Conservation (phyloP, 2,329 filamentous ascomycete genomes). For the Nemania sp. region DNA sequence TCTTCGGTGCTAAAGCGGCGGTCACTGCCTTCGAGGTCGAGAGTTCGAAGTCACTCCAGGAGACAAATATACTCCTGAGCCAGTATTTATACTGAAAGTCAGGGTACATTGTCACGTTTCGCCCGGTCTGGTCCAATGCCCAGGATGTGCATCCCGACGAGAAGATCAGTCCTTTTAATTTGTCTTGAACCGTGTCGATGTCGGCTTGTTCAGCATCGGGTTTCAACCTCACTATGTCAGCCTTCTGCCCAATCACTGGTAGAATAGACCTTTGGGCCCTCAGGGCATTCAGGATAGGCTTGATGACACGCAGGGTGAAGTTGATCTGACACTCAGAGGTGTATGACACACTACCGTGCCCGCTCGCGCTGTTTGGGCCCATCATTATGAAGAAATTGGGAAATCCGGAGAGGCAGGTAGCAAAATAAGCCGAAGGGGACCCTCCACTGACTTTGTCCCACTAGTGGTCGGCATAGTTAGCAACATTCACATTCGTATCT, state of each 20-base stretch:
- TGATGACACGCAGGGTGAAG: slow-evolving; percentile 21
- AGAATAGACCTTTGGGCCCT: slow-evolving; percentile 15
- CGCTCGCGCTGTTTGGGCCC: slow-evolving; percentile 23
- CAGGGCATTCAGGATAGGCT: slow-evolving; percentile 20
- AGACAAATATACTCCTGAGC: slow-evolving; percentile 20
- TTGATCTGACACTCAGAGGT: slow-evolving; percentile 21
- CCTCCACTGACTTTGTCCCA: slow-evolving; percentile 21
- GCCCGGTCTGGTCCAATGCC: slow-evolving; percentile 13
- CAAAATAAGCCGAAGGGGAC: slow-evolving; percentile 18
- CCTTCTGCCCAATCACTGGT: slow-evolving; percentile 13
- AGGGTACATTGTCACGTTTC: slow-evolving; percentile 23
- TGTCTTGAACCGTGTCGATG: slow-evolving; percentile 10
- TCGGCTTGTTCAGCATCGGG: slow-evolving; percentile 20
- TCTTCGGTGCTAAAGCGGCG: background rate
- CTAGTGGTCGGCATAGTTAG: slow-evolving; percentile 6
- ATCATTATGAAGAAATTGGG: slow-evolving; percentile 23
- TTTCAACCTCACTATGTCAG: slow-evolving; percentile 14
- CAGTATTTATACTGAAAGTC: slow-evolving; percentile 24
- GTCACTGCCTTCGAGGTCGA: slow-evolving; percentile 9
- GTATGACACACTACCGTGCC: slow-evolving; percentile 15
- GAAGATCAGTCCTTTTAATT: slow-evolving; percentile 11
- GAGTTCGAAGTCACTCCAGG: slow-evolving; percentile 20
- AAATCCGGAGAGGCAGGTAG: slow-evolving; percentile 21
- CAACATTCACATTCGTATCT: background rate
- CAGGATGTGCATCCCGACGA: slow-evolving; percentile 18